These are phyloP conservation scores for Carex pumila DNA, from an alignment of 176 grass and related monocot species.

Conservation along the genomic window DNA sequence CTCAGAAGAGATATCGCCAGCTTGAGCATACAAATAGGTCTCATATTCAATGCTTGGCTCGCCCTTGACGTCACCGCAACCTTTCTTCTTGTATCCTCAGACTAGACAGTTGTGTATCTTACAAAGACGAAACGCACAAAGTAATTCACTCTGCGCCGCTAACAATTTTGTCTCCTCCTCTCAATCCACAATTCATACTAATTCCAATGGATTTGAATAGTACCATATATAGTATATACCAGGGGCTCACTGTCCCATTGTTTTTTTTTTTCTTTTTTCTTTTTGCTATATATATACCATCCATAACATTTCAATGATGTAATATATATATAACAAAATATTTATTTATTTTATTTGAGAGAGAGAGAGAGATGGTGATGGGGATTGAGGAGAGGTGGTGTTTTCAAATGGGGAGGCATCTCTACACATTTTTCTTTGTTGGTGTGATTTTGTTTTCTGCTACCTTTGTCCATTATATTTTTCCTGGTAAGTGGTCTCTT, in stretches of 20 bases:
- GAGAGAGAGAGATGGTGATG: background rate
- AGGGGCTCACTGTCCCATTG: background rate
- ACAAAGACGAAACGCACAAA: too few relatives aligned
- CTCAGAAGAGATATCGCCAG: too few relatives aligned
- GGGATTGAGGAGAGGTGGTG: background rate
- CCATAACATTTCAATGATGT: background rate
- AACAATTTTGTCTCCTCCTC: background rate
- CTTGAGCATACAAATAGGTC: too few relatives aligned
- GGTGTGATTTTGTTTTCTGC: slow-evolving; percentile 1
- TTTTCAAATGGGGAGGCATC: background rate
- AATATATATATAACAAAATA: background rate
- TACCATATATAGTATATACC: background rate
- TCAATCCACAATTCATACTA: background rate
- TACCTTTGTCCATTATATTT: slow-evolving; percentile 2
- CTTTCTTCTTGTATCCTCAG: too few relatives aligned
- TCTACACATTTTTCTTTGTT: slow-evolving; percentile 6
- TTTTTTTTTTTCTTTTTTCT: background rate
- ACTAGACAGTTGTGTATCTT: too few relatives aligned
- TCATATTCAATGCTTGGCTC: too few relatives aligned
- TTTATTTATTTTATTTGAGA: background rate
- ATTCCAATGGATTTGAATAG: background rate
- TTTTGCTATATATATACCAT: background rate
- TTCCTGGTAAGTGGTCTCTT: background rate
- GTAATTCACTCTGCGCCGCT: background rate
- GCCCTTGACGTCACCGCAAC: too few relatives aligned